Evolutionary conservation across 176 grass and related monocot species (phyloP).

Genomic region (Aegilops umbellulata): DNA sequence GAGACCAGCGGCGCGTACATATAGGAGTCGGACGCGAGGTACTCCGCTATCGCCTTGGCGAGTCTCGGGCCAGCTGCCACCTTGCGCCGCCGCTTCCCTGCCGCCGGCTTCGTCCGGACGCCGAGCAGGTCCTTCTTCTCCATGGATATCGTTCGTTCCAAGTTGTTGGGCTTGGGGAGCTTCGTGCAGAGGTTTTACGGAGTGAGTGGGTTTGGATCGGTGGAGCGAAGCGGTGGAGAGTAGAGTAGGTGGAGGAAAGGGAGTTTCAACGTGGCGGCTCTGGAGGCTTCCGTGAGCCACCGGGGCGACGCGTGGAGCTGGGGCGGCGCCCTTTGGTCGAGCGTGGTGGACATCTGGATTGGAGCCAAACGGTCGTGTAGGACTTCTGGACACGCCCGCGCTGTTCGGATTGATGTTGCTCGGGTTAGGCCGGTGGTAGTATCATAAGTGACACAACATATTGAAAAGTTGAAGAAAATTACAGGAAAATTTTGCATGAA

Average conservation of each 20-base stretch:
- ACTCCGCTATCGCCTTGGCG: constrained; percentile 30
- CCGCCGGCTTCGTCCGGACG: constrained; percentile 24
- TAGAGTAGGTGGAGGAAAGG: not conserved
- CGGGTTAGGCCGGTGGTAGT: too few species aligned
- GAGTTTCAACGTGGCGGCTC: not conserved
- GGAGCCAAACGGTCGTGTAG: not conserved
- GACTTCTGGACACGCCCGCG: too few species aligned
- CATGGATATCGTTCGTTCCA: constrained; percentile 8
- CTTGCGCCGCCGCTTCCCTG: constrained; percentile 10
- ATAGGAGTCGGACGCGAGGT: constrained; percentile 45
- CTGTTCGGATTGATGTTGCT: too few species aligned
- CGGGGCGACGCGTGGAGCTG: not conserved
- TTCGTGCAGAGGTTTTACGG: not conserved
- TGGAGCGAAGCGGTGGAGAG: not conserved
- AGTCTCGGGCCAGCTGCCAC: not conserved
- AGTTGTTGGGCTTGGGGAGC: not conserved
- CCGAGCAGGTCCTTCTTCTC: constrained; percentile 41
- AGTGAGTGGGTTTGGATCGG: not conserved
- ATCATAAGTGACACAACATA: too few species aligned
- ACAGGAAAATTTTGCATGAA: too few species aligned
- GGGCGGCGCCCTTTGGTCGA: not conserved
- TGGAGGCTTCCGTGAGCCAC: not conserved
- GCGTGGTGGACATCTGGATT: not conserved
- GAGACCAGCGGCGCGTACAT: constrained; percentile 48
- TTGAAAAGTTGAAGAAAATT: too few species aligned